Percentiles rank a stretch among this genome's conserved stretches.
phyloP scores from a whole-genome alignment of 139 green algal species.

The Micromonas pusilla region DNA sequence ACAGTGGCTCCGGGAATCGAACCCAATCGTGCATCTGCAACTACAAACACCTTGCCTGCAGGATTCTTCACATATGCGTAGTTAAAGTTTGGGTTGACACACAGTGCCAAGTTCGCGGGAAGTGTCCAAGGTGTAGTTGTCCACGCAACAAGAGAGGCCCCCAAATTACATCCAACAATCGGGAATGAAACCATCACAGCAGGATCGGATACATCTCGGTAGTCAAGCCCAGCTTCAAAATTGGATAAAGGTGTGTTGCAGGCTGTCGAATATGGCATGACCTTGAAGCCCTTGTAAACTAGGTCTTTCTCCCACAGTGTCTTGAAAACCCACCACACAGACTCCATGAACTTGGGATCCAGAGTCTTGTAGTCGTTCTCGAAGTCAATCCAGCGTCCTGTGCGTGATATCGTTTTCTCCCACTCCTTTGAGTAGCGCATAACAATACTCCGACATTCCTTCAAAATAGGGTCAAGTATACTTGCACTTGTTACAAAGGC shows the following conservation, averaged over 20 bases:
- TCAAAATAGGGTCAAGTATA: too few species aligned
- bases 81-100: slow-evolving; percentile 82
- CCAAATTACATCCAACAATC: slow-evolving; percentile 48
- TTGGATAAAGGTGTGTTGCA: slow-evolving; percentile 91
- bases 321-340: slow-evolving; percentile 88
- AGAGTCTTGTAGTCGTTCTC: slow-evolving; percentile 99
- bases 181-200: slow-evolving; percentile 56
- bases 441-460: slow-evolving; percentile 93
- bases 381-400: slow-evolving; percentile 99
- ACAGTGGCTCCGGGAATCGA: slow-evolving; percentile 44
- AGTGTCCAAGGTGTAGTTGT: slow-evolving; percentile 99
- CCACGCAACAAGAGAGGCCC: slow-evolving; percentile 83
- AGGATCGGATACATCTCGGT: slow-evolving; percentile 76
- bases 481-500: too few species aligned
- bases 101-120: slow-evolving; percentile 94
- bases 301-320: slow-evolving; percentile 88
- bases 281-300: slow-evolving; percentile 98
- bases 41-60: slow-evolving; percentile 60
- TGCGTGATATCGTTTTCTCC: slow-evolving; percentile 81
- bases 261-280: slow-evolving; percentile 97
- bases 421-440: slow-evolving; percentile 95
- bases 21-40: slow-evolving; percentile 71
- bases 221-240: slow-evolving; percentile 97
- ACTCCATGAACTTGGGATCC: slow-evolving; percentile 88
- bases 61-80: slow-evolving; percentile 81